Conservation (phyloP, 306 rosid genomes). For the Medicago ruthenica region DNA sequence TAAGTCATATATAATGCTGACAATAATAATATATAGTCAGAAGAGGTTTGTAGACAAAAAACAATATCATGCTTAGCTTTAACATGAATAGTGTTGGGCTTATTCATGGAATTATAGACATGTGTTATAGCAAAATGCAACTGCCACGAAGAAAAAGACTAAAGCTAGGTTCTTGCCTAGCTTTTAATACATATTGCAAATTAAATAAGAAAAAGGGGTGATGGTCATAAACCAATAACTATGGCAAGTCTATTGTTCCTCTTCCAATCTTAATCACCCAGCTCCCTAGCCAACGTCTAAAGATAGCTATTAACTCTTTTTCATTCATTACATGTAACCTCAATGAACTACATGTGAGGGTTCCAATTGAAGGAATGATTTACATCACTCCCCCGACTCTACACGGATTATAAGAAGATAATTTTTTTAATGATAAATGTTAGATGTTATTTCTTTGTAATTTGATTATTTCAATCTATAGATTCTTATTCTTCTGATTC, state of each 20-base stretch:
- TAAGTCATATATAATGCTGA: conserved; percentile 32
- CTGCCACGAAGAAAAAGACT: conserved; percentile 44
- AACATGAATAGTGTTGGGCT: conserved; percentile 13
- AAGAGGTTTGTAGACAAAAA: neutral
- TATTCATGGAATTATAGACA: conserved; percentile 13
- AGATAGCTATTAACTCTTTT: conserved; percentile 31
- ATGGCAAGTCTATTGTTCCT: conserved; percentile 13
- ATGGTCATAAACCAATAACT: conserved; percentile 14
- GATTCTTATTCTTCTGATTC: too few species aligned
- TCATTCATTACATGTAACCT: conserved; percentile 22
- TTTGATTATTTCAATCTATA: too few species aligned
- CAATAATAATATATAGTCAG: neutral
- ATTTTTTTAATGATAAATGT: too few species aligned
- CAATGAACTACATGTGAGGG: neutral
- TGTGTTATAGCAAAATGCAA: conserved; percentile 21
- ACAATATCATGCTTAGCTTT: neutral
- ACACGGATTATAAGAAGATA: too few species aligned
- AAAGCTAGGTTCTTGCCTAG: conserved; percentile 43
- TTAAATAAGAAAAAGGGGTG: conserved; percentile 34
- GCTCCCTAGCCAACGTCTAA: conserved; percentile 46
- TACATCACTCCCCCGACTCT: too few species aligned
- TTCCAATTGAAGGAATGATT: neutral
- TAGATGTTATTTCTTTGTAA: too few species aligned
- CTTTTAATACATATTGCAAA: conserved; percentile 40
- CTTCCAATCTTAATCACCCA: conserved; percentile 30